phyloP scores from a whole-genome alignment of 805 yeast genomes.

The Saccharomyces jurei region DNA sequence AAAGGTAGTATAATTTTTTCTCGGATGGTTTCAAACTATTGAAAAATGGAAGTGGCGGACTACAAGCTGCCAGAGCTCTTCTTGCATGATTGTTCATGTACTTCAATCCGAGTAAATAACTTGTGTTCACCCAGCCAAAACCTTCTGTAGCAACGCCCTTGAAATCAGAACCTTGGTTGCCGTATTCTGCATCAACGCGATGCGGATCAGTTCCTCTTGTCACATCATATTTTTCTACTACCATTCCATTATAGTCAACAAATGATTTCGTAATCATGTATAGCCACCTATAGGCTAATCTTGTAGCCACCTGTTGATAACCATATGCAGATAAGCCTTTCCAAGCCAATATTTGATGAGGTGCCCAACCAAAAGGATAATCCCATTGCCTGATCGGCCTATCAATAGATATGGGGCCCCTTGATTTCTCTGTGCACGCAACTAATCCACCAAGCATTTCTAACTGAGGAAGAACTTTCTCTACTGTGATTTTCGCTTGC shows the following conservation, averaged over 20 bases:
- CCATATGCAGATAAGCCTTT: conserved; percentile 72
- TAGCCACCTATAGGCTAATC: conserved; percentile 82
- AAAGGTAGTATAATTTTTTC: conserved; percentile 30
- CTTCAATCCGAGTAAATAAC: conserved; percentile 65
- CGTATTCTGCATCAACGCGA: conserved; percentile 90
- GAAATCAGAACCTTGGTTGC: conserved; percentile 90
- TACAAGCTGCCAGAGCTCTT: conserved; percentile 71
- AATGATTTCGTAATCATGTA: conserved; percentile 80
- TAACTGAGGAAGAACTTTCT: conserved; percentile 52
- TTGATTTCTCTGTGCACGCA: conserved; percentile 66
- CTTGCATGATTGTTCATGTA: conserved; percentile 57
- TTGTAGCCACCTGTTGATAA: conserved; percentile 51
- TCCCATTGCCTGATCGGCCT: conserved; percentile 97
- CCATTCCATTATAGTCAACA: conserved; percentile 88
- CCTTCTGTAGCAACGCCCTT: conserved; percentile 94
- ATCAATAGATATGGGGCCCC: conserved; percentile 61
- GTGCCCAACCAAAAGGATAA: conserved; percentile 97
- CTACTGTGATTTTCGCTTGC: conserved; percentile 60
- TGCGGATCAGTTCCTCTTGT: conserved; percentile 78
- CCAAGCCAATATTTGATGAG: conserved; percentile 97
- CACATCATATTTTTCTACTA: conserved; percentile 92
- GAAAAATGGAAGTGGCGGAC: conserved; percentile 63
- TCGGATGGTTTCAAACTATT: conserved; percentile 38
- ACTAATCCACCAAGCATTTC: conserved; percentile 87
- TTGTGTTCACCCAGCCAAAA: conserved; percentile 96